These are phyloP conservation scores for Phoma sp. DNA, from an alignment of 2,329 filamentous ascomycete species.

Conservation along the genomic window DNA sequence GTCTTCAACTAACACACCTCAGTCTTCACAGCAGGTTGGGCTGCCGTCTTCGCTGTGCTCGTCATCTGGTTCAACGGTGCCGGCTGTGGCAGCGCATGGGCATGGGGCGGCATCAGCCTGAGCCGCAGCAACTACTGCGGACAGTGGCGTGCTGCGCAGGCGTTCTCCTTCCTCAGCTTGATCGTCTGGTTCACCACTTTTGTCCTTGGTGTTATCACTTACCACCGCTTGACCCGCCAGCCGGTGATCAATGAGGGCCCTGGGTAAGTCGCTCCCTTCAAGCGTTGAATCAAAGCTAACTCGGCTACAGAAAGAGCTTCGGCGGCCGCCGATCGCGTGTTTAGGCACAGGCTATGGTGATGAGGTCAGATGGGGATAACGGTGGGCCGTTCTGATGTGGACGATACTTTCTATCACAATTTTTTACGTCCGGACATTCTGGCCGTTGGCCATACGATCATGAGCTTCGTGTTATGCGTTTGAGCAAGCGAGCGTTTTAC, in stretches of 20 bases:
- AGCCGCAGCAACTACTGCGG: slow-evolving; percentile 59
- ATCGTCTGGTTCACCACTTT: slow-evolving; percentile 71
- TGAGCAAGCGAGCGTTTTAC: background rate
- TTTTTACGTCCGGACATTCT: too few species aligned
- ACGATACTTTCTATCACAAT: too few species aligned
- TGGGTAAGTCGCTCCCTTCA: background rate
- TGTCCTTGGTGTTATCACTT: slow-evolving; percentile 28
- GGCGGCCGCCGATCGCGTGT: slow-evolving; percentile 11
- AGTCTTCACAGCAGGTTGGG: slow-evolving; percentile 72
- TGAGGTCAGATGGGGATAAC: background rate
- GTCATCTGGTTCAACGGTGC: slow-evolving; percentile 34
- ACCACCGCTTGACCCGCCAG: slow-evolving; percentile 23
- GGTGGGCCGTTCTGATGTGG: too few species aligned
- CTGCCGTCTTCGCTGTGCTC: slow-evolving; percentile 54
- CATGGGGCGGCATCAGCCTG: slow-evolving; percentile 62
- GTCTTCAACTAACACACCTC: background rate
- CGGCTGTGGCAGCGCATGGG: slow-evolving; percentile 38
- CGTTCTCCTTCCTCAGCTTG: slow-evolving; percentile 74
- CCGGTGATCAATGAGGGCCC: slow-evolving; percentile 13
- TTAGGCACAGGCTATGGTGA: background rate
- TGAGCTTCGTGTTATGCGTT: background rate
- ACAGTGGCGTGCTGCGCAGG: slow-evolving; percentile 72
- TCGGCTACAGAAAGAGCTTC: slow-evolving; percentile 4
- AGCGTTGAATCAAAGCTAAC: background rate
- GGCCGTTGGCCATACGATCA: background rate